These are phyloP conservation scores for Posidonia oceanica DNA, from an alignment of 116 monocot species.

Conservation along the genomic window DNA sequence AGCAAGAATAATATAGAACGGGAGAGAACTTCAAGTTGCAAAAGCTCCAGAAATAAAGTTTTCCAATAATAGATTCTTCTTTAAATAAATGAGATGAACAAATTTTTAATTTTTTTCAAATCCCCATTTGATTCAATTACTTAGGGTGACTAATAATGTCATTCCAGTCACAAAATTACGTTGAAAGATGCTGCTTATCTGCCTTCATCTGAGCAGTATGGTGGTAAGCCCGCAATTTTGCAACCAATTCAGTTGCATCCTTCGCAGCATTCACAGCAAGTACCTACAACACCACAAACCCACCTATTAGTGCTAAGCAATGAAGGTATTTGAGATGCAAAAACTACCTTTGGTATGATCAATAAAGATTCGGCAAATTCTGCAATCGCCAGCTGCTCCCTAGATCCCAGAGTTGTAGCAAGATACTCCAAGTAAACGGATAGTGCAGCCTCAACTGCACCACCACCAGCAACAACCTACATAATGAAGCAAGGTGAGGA, in stretches of 20 bases:
- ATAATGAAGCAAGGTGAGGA: background rate
- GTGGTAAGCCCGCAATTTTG: constrained; percentile 88
- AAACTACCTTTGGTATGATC: constrained; percentile 81
- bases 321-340: background rate
- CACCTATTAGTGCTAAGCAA: background rate
- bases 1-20: too few relatives aligned
- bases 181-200: constrained; percentile 86
- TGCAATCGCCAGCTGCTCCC: constrained; percentile 96
- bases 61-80: too few relatives aligned
- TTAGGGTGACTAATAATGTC: too few relatives aligned
- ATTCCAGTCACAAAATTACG: constrained; percentile 20
- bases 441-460: constrained; percentile 90
- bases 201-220: constrained; percentile 91
- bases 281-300: constrained; percentile 30
- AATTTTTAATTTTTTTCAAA: too few relatives aligned
- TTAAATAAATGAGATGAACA: too few relatives aligned
- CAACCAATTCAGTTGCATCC: constrained; percentile 91
- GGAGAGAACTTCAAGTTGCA: too few relatives aligned
- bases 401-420: constrained; percentile 90
- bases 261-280: constrained; percentile 98
- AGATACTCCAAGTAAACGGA: constrained; percentile 88
- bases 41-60: too few relatives aligned
- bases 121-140: too few relatives aligned
- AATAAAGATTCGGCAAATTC: constrained; percentile 97
- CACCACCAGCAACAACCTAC: constrained; percentile 97